These are phyloP conservation scores for Fomitopsis pinicola DNA, from an alignment of 1,284 basidiomycete species.

Conservation along the genomic window DNA sequence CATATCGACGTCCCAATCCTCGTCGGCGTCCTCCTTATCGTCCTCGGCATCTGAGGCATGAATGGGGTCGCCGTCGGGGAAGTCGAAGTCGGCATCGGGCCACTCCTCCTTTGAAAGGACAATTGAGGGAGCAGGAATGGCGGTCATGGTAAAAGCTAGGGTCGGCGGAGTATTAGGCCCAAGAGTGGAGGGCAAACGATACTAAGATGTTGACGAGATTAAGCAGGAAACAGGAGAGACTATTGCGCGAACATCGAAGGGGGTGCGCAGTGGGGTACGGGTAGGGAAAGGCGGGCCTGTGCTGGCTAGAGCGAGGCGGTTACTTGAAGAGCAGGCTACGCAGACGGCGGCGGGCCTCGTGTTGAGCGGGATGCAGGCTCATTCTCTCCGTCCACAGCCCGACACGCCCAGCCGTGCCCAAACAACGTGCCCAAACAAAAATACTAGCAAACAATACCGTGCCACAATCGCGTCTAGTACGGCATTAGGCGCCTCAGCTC, in stretches of 20 bases:
- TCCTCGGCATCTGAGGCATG: constrained; percentile 49
- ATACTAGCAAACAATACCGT: constrained; percentile 12
- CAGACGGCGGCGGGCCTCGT: neutral
- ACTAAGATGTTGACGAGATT: constrained; percentile 15
- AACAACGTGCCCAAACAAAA: constrained; percentile 9
- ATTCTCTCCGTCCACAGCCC: neutral
- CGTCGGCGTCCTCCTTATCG: constrained; percentile 58
- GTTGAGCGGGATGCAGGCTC: neutral
- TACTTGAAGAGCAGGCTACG: constrained; percentile 4
- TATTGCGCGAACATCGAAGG: constrained; percentile 21
- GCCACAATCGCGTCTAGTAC: constrained; percentile 33
- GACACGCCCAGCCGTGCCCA: neutral
- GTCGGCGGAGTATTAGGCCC: constrained; percentile 18
- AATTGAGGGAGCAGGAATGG: constrained; percentile 55
- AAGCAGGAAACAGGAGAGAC: constrained; percentile 16
- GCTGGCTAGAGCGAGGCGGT: constrained; percentile 7
- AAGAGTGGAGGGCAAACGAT: constrained; percentile 16
- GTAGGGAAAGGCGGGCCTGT: constrained; percentile 12
- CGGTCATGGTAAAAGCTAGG: constrained; percentile 37
- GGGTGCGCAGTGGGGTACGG: constrained; percentile 2
- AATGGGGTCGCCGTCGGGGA: constrained; percentile 67
- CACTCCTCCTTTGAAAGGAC: constrained; percentile 65
- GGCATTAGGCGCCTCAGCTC: constrained; percentile 64
- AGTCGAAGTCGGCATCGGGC: constrained; percentile 79
- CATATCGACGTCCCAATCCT: constrained; percentile 78